Evolutionary conservation across 2,329 filamentous ascomycete species (phyloP), one percentile per base, ranked within the genome.

Genomic region (Moelleriella libera): DNA sequence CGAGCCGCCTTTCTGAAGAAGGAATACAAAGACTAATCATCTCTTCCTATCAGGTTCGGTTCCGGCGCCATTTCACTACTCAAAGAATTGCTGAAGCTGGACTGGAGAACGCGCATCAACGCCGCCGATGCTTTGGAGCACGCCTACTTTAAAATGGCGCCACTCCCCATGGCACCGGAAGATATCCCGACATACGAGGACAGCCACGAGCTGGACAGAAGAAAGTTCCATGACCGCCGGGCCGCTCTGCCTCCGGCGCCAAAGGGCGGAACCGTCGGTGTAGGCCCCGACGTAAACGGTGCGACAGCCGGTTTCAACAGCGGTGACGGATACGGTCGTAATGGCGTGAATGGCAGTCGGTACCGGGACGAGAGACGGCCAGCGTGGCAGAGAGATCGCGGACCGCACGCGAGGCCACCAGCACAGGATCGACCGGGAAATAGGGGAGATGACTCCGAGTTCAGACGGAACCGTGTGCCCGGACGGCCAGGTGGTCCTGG

Each of bases 111-210:
- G 54, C 80, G 92, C 45, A 83, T 94, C 61, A 98, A 97, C 60
- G 92, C 92, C 0, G 85, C 94, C 30, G 92, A 98, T 65, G 92
- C 92, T 1, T 70, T 98, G 28, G 78, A 94, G 53, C 92, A 98
- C 58, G 81, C 87, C 1, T 98, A 96, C 64, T 97, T 98, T 68
- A 82, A 79, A 51, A 84, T 78, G 48, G 66, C 76, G 1, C 92
- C 92, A 4, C 70, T 84, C 5, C 92, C 92, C 7, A 81, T 89
- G 40, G 77, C 78, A 48, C 88, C 92, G 1, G 82, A 84, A 53
- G 88, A 97, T 45, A 76, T 98, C n/a, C 92, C 92, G 2, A 76
- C 71, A 12, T 97, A 95, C 58, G 87, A 94, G 60, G 90, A 96
- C 58, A 95, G 88, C 43, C 92, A 98, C 64, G 92, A 98, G 64